phyloP scores from a whole-genome alignment of 2,329 filamentous ascomycete species.

The Trichoderma cornu-damae region DNA sequence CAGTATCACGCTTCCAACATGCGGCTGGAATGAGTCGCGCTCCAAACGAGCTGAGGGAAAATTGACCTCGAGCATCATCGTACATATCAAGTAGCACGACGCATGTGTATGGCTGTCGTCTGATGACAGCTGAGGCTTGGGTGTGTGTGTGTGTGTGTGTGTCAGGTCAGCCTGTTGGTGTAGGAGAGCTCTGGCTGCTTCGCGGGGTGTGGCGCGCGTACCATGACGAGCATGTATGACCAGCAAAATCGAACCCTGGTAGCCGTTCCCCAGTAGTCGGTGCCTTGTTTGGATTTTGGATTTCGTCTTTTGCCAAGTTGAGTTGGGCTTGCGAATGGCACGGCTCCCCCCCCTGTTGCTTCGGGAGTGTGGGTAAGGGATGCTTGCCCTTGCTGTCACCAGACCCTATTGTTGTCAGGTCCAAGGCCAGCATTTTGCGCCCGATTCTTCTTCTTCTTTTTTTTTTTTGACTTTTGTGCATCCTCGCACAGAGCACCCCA shows the following conservation, averaged over 20 bases:
- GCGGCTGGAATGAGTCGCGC: background rate
- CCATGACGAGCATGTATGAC: background rate
- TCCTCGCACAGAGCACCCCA: conserved; percentile 11
- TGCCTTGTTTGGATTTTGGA: background rate
- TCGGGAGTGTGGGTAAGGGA: conserved; percentile 15
- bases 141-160: no score
- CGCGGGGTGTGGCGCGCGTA: conserved; percentile 9
- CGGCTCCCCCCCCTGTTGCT: conserved; percentile 10
- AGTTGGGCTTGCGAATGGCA: conserved; percentile 33
- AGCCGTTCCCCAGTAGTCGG: background rate
- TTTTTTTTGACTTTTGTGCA: conserved; percentile 16
- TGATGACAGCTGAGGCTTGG: conserved; percentile 4
- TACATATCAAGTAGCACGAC: background rate
- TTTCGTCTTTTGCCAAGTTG: conserved; percentile 28
- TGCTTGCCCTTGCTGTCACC: conserved; percentile 15
- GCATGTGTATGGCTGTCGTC: background rate
- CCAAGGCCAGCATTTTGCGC: conserved; percentile 8
- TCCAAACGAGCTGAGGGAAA: background rate
- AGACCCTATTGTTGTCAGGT: conserved; percentile 11
- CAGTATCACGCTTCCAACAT: background rate
- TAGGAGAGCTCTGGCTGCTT: background rate
- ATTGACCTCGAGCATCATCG: background rate
- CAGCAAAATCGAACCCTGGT: background rate
- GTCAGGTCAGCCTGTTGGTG: conserved; percentile 5
- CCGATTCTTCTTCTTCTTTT: no score